Conservation (phyloP, 1,139 yeast species). For the Sugiyamaella neomexicana region DNA sequence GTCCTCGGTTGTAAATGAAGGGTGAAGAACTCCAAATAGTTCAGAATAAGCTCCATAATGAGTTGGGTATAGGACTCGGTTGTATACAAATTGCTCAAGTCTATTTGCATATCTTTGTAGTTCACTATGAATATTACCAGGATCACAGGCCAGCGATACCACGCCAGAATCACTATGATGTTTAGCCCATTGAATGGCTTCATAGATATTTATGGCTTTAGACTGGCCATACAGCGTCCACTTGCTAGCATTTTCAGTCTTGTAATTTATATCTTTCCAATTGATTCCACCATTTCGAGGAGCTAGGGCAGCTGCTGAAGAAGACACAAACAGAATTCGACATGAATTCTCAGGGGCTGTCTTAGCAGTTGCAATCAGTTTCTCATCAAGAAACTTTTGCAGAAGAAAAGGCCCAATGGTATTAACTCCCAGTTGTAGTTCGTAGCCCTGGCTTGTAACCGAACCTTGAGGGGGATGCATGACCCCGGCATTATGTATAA, state of each 20-base stretch:
- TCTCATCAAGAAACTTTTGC: slow-evolving; percentile 49
- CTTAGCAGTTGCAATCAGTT: slow-evolving; percentile 42
- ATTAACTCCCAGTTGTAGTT: slow-evolving; percentile 53
- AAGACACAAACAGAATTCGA: slow-evolving; percentile 51
- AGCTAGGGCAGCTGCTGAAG: slow-evolving; percentile 43
- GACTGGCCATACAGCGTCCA: slow-evolving; percentile 46
- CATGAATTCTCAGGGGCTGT: slow-evolving; percentile 27
- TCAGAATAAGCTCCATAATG: slow-evolving; percentile 48
- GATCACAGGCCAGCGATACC: slow-evolving; percentile 43
- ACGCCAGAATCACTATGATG: slow-evolving; percentile 33
- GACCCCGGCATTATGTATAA: slow-evolving; percentile 47
- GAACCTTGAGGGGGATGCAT: slow-evolving; percentile 47
- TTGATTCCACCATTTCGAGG: slow-evolving; percentile 34
- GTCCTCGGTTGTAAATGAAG: slow-evolving; percentile 37
- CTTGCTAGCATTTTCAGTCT: slow-evolving; percentile 1
- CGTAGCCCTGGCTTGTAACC: slow-evolving; percentile 50
- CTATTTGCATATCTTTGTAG: slow-evolving; percentile 39
- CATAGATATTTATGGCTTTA: slow-evolving; percentile 48
- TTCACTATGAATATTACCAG: slow-evolving; percentile 49
- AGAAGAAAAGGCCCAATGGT: slow-evolving; percentile 53
- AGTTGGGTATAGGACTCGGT: slow-evolving; percentile 33
- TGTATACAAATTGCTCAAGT: slow-evolving; percentile 18
- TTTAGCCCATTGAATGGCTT: slow-evolving; percentile 45
- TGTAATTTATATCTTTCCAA: slow-evolving; percentile 43
- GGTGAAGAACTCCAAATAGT: slow-evolving; percentile 48